phyloP scores from a whole-genome alignment of 306 rosid genomes.

The Vigna mungo region DNA sequence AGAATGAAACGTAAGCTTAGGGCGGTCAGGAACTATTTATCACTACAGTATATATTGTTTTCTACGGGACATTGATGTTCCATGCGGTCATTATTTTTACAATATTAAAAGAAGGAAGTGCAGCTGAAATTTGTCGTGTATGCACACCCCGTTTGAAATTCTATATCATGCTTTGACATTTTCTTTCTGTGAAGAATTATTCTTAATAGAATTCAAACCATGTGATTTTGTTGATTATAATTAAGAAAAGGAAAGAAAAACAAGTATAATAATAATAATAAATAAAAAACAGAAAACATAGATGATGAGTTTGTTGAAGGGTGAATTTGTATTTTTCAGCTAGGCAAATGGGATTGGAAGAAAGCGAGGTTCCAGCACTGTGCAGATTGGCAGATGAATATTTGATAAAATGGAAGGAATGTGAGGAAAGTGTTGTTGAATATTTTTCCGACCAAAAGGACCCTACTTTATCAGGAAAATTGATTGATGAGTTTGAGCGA shows the following conservation, averaged over 20 bases:
- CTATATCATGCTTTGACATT: slow-evolving; percentile 4
- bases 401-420: not conserved
- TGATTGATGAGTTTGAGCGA: slow-evolving; percentile 50
- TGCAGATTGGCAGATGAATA: slow-evolving; percentile 25
- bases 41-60: not conserved
- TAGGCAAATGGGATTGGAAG: slow-evolving; percentile 9
- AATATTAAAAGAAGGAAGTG: not conserved
- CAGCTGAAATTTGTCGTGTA: not conserved
- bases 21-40: not conserved
- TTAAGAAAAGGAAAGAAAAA: too few relatives aligned
- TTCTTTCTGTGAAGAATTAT: not conserved
- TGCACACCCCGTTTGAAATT: not conserved
- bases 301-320: not conserved
- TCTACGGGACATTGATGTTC: not conserved
- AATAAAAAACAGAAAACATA: too few relatives aligned
- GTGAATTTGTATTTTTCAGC: not conserved
- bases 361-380: slow-evolving; percentile 3
- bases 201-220: not conserved
- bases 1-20: not conserved
- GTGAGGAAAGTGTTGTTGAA: not conserved
- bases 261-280: too few relatives aligned
- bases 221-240: too few relatives aligned
- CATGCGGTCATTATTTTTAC: not conserved
- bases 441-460: not conserved
- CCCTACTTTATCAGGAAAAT: not conserved